phyloP scores from a whole-genome alignment of 495 filamentous ascomycete species.

The Aspergillus hancockii region DNA sequence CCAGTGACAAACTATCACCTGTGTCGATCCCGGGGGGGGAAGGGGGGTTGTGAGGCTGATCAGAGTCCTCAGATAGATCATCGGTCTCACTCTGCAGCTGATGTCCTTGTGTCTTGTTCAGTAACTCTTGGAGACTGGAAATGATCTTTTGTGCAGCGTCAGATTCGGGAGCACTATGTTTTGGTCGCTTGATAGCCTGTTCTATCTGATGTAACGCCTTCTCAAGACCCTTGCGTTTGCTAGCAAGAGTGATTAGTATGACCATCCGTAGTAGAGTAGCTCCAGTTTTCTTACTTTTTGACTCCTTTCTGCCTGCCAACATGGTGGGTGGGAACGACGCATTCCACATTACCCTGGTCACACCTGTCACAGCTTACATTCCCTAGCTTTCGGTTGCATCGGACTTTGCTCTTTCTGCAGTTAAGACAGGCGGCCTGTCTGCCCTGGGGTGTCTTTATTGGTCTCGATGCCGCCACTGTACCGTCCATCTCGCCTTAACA shows the following conservation, averaged over 20 bases:
- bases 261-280: background rate
- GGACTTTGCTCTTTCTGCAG: slow-evolving; percentile 68
- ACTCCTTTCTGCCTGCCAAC: slow-evolving; percentile 73
- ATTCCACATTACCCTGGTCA: slow-evolving; percentile 55
- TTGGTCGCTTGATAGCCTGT: slow-evolving; percentile 67
- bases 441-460: slow-evolving; percentile 16
- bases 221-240: slow-evolving; percentile 71
- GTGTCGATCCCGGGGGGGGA: slow-evolving; percentile 30
- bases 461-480: background rate
- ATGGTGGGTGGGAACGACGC: slow-evolving; percentile 67
- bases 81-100: slow-evolving; percentile 30
- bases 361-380: slow-evolving; percentile 63
- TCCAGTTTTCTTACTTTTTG: slow-evolving; percentile 58
- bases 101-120: slow-evolving; percentile 48
- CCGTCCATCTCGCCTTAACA: slow-evolving; percentile 17
- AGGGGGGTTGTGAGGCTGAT: slow-evolving; percentile 24
- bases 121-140: slow-evolving; percentile 55
- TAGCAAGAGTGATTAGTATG: slow-evolving; percentile 28
- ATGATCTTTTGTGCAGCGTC: slow-evolving; percentile 56
- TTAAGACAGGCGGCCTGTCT: slow-evolving; percentile 67
- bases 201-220: slow-evolving; percentile 74
- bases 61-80: slow-evolving; percentile 29
- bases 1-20: slow-evolving; percentile 58
- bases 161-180: slow-evolving; percentile 43
- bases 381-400: slow-evolving; percentile 56